Evolutionary conservation across 176 grass and related monocot genomes (phyloP).

Genomic region (Carex cristatella): DNA sequence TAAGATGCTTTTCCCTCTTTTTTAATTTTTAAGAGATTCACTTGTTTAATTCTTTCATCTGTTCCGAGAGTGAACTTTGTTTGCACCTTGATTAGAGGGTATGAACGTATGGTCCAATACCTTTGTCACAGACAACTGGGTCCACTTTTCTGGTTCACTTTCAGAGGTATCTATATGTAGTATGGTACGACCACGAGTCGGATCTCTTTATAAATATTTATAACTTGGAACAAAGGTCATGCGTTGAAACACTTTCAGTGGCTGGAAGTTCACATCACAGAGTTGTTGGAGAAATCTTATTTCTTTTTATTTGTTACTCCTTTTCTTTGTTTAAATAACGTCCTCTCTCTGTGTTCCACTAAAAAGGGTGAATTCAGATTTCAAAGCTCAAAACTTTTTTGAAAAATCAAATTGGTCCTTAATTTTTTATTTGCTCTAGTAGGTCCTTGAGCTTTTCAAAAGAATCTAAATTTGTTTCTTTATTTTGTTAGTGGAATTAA

Average conservation of each 20-base stretch:
- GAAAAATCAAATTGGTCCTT: too few relatives aligned
- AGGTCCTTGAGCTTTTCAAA: too few relatives aligned
- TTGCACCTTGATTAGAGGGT: not conserved
- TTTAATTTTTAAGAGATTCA: not conserved
- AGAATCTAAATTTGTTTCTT: too few relatives aligned
- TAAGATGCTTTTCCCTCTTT: not conserved
- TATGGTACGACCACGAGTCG: not conserved
- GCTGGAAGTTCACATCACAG: not conserved
- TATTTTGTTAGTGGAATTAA: too few relatives aligned
- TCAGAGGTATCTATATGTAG: not conserved
- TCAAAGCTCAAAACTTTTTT: too few relatives aligned
- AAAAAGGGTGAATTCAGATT: not conserved
- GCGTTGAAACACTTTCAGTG: not conserved
- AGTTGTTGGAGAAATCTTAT: not conserved
- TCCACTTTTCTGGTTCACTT: not conserved
- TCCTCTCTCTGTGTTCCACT: not conserved
- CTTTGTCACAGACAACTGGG: not conserved
- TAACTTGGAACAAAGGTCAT: not conserved
- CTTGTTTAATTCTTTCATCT: not conserved
- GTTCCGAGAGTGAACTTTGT: not conserved
- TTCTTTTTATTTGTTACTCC: not conserved
- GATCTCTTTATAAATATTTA: not conserved
- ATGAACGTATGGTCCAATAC: not conserved
- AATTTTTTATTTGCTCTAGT: too few relatives aligned
- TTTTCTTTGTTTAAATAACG: not conserved